Percentiles rank a stretch among this genome's conserved stretches.
Conservation (phyloP, 2,329 filamentous ascomycete species). For the Purpureocillium lavendulum region DNA sequence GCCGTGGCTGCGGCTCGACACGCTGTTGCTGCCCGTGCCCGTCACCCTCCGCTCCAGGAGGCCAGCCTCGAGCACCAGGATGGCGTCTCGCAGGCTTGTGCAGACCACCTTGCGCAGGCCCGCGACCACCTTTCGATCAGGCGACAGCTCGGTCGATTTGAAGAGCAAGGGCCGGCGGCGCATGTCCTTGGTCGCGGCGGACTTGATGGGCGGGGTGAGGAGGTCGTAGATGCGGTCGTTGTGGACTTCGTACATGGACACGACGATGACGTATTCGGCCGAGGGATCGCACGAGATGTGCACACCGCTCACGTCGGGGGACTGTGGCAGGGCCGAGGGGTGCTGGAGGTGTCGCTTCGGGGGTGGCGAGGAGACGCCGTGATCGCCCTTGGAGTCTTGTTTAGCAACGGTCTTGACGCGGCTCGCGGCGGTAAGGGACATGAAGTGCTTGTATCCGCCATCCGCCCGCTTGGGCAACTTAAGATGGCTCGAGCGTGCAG, state of each 20-base stretch:
- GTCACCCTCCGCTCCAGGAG: conserved; percentile 80
- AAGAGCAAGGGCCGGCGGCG: conserved; percentile 78
- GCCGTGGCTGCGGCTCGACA: conserved; percentile 85
- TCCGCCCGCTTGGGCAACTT: conserved; percentile 22
- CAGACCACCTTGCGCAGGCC: conserved; percentile 88
- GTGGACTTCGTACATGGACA: conserved; percentile 99
- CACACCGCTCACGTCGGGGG: conserved; percentile 66
- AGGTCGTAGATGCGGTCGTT: conserved; percentile 97
- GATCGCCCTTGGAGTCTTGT: conserved; percentile 38
- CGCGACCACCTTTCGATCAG: conserved; percentile 89
- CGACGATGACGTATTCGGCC: conserved; percentile 76
- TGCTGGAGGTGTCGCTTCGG: conserved; percentile 57
- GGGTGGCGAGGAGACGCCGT: conserved; percentile 37
- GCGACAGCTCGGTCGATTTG: conserved; percentile 81
- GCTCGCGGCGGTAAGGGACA: conserved; percentile 37
- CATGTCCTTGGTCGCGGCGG: conserved; percentile 57
- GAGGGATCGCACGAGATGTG: conserved; percentile 49
- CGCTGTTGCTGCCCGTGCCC: conserved; percentile 87
- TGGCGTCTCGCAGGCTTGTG: conserved; percentile 69
- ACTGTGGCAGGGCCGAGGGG: conserved; percentile 62
- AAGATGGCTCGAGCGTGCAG: too few relatives aligned
- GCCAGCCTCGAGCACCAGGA: conserved; percentile 84
- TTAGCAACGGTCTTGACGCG: conserved; percentile 41
- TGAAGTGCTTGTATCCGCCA: conserved; percentile 17
- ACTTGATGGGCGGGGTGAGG: conserved; percentile 55